Base-by-base conservation (phyloP, 108 stramenopile species). In the Asterionellopsis glacialis region DNA sequence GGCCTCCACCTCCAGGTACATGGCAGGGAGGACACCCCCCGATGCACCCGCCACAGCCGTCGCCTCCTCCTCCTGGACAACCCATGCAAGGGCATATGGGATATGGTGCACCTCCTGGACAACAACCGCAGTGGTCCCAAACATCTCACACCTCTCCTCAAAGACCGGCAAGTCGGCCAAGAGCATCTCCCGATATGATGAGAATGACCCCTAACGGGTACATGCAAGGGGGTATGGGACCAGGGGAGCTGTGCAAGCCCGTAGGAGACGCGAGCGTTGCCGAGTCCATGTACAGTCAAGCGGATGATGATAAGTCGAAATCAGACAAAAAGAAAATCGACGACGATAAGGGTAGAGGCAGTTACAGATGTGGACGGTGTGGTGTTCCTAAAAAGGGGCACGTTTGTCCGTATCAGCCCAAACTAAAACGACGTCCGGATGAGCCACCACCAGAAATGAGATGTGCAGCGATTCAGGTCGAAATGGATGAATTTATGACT, bases 361-460 rank as follows among this genome's bases (percentile, higher is more conserved):
- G 51, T 12, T 81, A 81, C 61, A 65, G 74, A 57, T 81, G 80
- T 48, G 80, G 80, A 41, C 64, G 82, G 69, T 95, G 94, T 51
- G 94, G 94, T 9, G 90, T 84, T 13, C 94, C 94, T 23, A 95
- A 95, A 57, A 92, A 92, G 57, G 94, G 94, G 13, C 94, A 95
- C 74, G 74, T 92, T 23, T 95, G 94, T 80, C 94, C 94, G 7
- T 95, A 95, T 67, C 90, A 95, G 64, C 90, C 94, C 9, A 88
- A 88, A 56, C 61, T 95, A 49, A 88, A 88, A 45, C 74, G 88
- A 26, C 74, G 77, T 51, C 71, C 89, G n/a, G 87, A 84, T 26
- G 89, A 89, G 25, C 85, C 87, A 13, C 65, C 77, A 14, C 93
- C 93, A 10, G 87, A 88, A 49, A 88, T 84, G 82, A 83, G 84